These are phyloP conservation scores for Peterozyma xylosa DNA, from an alignment of 805 yeast species.

Conservation along the genomic window DNA sequence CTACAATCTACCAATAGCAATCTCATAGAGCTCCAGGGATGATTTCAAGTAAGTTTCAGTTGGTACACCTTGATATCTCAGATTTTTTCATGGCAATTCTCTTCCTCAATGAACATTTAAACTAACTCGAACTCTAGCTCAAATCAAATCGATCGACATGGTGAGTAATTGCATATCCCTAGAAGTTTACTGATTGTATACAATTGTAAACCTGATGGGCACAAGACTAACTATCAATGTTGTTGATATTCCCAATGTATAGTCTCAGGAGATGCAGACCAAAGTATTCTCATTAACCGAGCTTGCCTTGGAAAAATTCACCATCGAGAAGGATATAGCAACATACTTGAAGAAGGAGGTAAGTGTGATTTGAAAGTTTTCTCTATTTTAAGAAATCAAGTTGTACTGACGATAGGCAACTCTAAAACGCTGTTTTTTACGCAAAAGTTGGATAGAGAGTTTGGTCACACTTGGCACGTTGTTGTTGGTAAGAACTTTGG, in stretches of 20 bases:
- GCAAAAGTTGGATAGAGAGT: conserved; percentile 45
- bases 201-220: background rate
- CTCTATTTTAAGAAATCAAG: background rate
- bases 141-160: conserved; percentile 20
- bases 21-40: no score
- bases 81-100: no score
- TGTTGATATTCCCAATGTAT: conserved; percentile 3
- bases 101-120: no score
- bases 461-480: conserved; percentile 76
- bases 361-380: background rate
- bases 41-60: no score
- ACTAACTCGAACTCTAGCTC: conserved; percentile 9
- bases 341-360: conserved; percentile 48
- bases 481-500: conserved; percentile 78
- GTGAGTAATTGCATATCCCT: conserved; percentile 11
- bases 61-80: no score
- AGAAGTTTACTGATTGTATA: background rate
- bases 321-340: conserved; percentile 57
- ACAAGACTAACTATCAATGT: background rate
- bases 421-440: background rate
- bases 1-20: no score
- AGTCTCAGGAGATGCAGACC: conserved; percentile 46
- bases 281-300: conserved; percentile 38
- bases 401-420: background rate
- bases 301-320: conserved; percentile 34